Conservation (phyloP, 495 filamentous ascomycete species). For the Penicillium alfredii region DNA sequence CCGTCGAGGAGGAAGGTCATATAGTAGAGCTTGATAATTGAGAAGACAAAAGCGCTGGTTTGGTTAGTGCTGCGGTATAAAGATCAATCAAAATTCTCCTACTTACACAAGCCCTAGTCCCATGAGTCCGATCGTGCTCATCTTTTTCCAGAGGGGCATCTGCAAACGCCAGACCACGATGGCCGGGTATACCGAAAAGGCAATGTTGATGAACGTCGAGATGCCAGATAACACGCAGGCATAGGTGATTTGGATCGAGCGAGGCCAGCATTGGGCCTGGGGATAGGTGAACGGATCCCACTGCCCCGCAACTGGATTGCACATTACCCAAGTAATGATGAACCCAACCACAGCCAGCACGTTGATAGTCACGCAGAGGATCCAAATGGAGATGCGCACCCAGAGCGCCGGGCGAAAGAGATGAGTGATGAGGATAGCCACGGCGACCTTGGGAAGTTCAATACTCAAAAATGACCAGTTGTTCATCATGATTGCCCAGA, state of each 20-base stretch:
- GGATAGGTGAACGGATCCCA: conserved; percentile 3
- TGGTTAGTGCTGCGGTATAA: neutral
- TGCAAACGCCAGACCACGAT: neutral
- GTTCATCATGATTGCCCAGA: neutral
- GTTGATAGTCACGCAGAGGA: neutral
- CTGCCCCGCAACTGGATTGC: conserved; percentile 1
- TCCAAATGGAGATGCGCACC: neutral
- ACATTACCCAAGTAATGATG: conserved; percentile 1
- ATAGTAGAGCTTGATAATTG: neutral
- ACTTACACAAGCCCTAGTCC: neutral
- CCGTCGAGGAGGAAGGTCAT: neutral
- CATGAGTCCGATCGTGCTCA: conserved; percentile 1
- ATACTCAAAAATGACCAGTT: neutral
- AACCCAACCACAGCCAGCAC: conserved; percentile 1
- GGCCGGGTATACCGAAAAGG: neutral
- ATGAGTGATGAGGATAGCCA: neutral
- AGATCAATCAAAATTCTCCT: neutral
- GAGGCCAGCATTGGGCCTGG: neutral
- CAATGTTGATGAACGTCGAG: neutral
- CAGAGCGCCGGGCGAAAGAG: neutral
- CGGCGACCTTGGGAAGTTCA: neutral
- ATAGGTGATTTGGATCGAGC: conserved; percentile 1
- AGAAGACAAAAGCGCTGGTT: neutral
- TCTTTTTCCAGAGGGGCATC: conserved; percentile 1
- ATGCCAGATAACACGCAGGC: conserved; percentile 1